Percentiles rank a stretch among this genome's conserved stretches.
These are phyloP conservation scores for Pichia terricola DNA, from an alignment of 1,139 yeast genomes.

Conservation along the genomic window DNA sequence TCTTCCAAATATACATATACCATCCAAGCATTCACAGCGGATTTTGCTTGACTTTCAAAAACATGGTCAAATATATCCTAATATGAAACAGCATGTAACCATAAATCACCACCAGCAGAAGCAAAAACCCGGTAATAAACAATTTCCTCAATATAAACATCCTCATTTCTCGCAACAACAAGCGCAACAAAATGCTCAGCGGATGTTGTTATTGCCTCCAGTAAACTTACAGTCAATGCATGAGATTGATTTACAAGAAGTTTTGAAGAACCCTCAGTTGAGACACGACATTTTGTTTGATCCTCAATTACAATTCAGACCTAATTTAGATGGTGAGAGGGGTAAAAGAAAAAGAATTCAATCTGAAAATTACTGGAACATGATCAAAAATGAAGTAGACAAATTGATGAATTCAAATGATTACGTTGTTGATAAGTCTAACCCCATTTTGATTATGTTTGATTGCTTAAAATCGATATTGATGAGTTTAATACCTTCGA, in stretches of 20 bases:
- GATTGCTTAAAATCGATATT: conserved; percentile 70
- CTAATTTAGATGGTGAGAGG: conserved; percentile 84
- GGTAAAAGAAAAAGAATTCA: conserved; percentile 69
- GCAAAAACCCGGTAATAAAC: conserved; percentile 1
- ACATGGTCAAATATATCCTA: neutral
- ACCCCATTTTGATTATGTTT: conserved; percentile 49
- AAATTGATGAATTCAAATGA: conserved; percentile 4
- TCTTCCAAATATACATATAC: conserved; percentile 29
- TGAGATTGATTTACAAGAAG: conserved; percentile 83
- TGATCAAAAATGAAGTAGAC: conserved; percentile 48
- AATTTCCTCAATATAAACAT: conserved; percentile 9
- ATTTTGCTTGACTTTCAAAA: neutral
- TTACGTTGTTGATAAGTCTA: conserved; percentile 25
- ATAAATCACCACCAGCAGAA: conserved; percentile 1
- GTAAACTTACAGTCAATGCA: conserved; percentile 74
- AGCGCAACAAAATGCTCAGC: conserved; percentile 8
- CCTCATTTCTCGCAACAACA: conserved; percentile 5
- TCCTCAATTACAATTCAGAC: conserved; percentile 86
- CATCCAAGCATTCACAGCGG: conserved; percentile 19
- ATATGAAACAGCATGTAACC: too few relatives aligned
- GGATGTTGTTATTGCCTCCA: conserved; percentile 49
- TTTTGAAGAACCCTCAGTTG: conserved; percentile 82
- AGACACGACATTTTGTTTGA: conserved; percentile 91
- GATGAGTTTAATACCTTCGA: conserved; percentile 64
- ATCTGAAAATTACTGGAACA: conserved; percentile 78